Evolutionary conservation across 2,329 filamentous ascomycete genomes (phyloP), one percentile per base, ranked within the genome.

Genomic region (Nemania diffusa): DNA sequence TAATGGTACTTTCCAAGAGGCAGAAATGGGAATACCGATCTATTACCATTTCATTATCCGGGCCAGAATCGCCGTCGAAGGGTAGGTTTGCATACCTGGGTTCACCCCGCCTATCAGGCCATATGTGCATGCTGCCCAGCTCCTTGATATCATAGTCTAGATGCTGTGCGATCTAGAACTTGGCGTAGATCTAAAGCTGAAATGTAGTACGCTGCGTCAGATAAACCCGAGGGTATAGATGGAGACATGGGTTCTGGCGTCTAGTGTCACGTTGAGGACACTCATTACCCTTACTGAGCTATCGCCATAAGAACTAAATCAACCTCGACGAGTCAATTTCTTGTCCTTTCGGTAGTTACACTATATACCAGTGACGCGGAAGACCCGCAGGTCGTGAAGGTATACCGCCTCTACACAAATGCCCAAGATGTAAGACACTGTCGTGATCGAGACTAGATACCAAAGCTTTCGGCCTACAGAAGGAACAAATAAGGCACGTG

Each of bases 61-160:
- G 1, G 27, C 7, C 22, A n/a, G 27, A 17, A 58, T 5, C 7
- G 15, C 9, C 34, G 15, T 20, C 5, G 2, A 37, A 5, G 3
- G 3, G 9, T 48, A 52, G 6, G 17, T 27, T 55, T 27, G 24
- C 27, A 34, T 9, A 37, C 11, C 29, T 42, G 7, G 29, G 7
- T 44, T 46, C 15, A 56, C 40, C 13, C 51, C 34, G 44, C 56
- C 8, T 29, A 64, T 63, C 42, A 52, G 48, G 9, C 46, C 52
- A 61, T 42, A 40, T 53, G 20, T 61, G 57, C 27, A 44, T 57
- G 34, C 26, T 37, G 2, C 1, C 4, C 20, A 13, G 22, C 7
- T 60, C 34, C 20, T 27, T 26, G 24, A 40, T 46, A 37, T 24
- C 26, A 34, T 17, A 11, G 22, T 17, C 24, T 44, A 24, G n/a